A percentile compares a stretch with the other conserved stretches of the same genome.
These are phyloP conservation scores for Trapa bicornis DNA, from an alignment of 345 rosid genomes.

Conservation along the genomic window DNA sequence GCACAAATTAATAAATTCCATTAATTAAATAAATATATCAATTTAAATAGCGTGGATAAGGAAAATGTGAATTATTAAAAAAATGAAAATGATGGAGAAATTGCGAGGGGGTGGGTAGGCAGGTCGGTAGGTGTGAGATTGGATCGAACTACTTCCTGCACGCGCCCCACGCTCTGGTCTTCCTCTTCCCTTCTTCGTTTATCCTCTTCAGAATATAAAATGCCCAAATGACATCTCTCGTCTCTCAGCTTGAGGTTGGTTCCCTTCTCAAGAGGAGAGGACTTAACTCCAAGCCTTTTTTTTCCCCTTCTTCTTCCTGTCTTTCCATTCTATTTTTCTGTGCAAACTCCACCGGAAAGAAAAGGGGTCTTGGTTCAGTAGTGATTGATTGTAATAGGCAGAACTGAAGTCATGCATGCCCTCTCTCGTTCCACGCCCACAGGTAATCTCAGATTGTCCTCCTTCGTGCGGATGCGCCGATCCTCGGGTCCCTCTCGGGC, in stretches of 20 bases:
- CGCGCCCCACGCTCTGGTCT: neutral
- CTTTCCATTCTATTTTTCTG: neutral
- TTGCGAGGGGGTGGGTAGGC: too few species aligned
- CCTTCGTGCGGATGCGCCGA: slow-evolving; percentile 5
- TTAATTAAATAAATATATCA: too few species aligned
- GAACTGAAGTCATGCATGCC: slow-evolving; percentile 22
- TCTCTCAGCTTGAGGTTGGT: slow-evolving; percentile 40
- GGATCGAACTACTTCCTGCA: slow-evolving; percentile 1
- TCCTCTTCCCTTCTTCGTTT: neutral
- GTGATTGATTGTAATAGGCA: too few species aligned
- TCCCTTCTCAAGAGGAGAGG: slow-evolving; percentile 16
- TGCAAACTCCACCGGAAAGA: neutral
- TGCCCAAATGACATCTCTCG: neutral
- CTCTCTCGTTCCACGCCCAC: slow-evolving; percentile 23
- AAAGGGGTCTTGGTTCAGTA: too few species aligned
- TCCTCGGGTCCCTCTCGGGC: slow-evolving; percentile 1
- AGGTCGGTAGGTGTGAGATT: too few species aligned
- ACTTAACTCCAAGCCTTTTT: slow-evolving; percentile 33
- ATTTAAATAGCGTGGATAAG: too few species aligned
- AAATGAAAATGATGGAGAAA: too few species aligned
- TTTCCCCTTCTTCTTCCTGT: neutral
- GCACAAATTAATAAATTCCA: too few species aligned
- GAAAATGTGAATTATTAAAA: too few species aligned
- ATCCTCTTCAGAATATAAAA: slow-evolving; percentile 15
- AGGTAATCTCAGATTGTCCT: slow-evolving; percentile 5